A percentile compares a stretch with the other conserved stretches of the same genome.
These are phyloP conservation scores for Corinectria fuckeliana DNA, from an alignment of 2,329 filamentous ascomycete genomes.

Conservation along the genomic window DNA sequence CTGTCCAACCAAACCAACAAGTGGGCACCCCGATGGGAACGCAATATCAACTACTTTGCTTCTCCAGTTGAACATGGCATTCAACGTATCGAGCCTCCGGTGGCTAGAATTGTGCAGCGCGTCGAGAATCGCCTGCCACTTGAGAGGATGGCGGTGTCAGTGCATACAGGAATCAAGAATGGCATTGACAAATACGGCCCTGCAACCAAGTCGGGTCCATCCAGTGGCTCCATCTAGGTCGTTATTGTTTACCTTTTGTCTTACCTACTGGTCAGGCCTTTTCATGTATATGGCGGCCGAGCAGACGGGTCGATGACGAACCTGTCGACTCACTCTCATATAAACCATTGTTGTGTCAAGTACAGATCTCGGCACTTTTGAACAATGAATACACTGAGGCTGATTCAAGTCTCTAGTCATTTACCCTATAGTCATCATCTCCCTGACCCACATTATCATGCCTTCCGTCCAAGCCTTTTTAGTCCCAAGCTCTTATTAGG, in stretches of 20 bases:
- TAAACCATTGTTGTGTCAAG: background rate
- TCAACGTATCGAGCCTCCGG: constrained; percentile 56
- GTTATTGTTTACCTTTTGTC: background rate
- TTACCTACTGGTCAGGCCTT: background rate
- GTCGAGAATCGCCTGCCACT: constrained; percentile 57
- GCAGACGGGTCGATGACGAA: background rate
- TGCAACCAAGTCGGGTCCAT: constrained; percentile 31
- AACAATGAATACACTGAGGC: background rate
- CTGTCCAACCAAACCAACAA: constrained; percentile 60
- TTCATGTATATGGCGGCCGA: background rate
- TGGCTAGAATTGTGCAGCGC: constrained; percentile 52
- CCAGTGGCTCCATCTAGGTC: background rate
- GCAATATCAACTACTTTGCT: constrained; percentile 61
- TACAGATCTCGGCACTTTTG: background rate
- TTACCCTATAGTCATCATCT: background rate
- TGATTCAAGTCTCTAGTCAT: background rate
- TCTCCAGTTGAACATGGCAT: constrained; percentile 55
- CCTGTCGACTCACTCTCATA: background rate
- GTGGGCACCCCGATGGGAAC: constrained; percentile 67
- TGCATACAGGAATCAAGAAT: constrained; percentile 55
- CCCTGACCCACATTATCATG: background rate
- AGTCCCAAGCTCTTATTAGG: too few species aligned
- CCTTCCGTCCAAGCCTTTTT: too few species aligned
- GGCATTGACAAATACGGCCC: constrained; percentile 50
- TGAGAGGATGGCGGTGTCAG: constrained; percentile 56